Evolutionary conservation across 441 rosid species (phyloP).

Genomic region (Biscutella laevigata): DNA sequence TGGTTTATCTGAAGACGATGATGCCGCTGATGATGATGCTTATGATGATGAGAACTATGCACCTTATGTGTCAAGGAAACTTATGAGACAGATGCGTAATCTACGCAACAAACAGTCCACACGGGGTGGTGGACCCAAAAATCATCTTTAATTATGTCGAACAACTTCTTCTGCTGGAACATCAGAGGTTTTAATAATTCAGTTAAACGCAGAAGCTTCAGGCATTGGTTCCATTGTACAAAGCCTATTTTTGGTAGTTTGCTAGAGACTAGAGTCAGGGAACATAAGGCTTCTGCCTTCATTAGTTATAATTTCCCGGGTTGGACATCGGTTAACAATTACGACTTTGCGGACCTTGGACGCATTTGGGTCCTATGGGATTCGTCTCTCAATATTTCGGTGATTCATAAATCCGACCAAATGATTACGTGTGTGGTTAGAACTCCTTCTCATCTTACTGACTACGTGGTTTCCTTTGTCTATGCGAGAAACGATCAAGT

Average conservation of each 20-base stretch:
- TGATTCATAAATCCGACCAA: neutral
- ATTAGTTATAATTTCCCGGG: neutral
- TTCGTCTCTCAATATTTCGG: rapidly evolving
- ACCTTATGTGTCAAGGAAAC: no score
- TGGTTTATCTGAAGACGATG: no score
- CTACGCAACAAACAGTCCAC: no score
- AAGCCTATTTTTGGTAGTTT: neutral
- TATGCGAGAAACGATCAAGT: neutral
- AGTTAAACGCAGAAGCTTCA: neutral
- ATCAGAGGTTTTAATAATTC: neutral
- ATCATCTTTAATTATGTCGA: no score
- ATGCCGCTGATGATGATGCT: no score
- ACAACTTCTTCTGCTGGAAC: no score
- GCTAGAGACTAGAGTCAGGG: neutral
- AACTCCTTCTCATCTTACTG: no score
- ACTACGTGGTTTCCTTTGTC: neutral
- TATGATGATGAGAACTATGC: no score
- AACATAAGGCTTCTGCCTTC: neutral
- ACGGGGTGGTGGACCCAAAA: no score
- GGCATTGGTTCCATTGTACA: neutral
- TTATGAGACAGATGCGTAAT: no score
- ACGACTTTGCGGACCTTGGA: neutral
- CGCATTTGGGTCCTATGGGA: neutral
- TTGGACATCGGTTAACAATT: neutral
- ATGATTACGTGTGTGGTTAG: neutral